A percentile compares a stretch with the other conserved stretches of the same genome.
Evolutionary conservation across 768 basidiomycete genomes (phyloP).

Genomic region (Macrolepiota dolichaula): DNA sequence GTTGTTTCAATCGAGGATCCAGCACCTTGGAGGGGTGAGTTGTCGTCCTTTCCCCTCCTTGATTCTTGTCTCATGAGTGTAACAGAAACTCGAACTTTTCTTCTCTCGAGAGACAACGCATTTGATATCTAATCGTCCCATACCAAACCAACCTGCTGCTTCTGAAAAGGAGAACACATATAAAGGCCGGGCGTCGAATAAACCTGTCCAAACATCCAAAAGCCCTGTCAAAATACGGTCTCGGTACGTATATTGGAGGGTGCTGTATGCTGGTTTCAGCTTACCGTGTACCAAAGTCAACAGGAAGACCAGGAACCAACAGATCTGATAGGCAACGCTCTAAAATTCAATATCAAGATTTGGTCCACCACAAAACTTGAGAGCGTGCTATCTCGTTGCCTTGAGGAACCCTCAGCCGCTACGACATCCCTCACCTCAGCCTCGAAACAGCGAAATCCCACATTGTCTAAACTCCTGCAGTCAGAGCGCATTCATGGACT

Average conservation of each 20-base stretch:
- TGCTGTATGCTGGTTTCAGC: background rate
- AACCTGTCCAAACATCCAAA: slow-evolving; percentile 34
- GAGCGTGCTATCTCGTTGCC: slow-evolving; percentile 69
- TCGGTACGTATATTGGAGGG: slow-evolving; percentile 34
- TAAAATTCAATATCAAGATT: slow-evolving; percentile 75
- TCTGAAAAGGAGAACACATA: slow-evolving; percentile 66
- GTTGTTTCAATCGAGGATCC: slow-evolving; percentile 52
- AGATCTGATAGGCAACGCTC: slow-evolving; percentile 63
- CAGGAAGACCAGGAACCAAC: slow-evolving; percentile 27
- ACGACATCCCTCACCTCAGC: slow-evolving; percentile 21
- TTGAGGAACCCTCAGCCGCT: slow-evolving; percentile 30
- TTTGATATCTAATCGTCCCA: slow-evolving; percentile 66
- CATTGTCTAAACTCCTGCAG: slow-evolving; percentile 62
- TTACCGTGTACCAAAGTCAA: slow-evolving; percentile 20
- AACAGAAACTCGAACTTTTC: slow-evolving; percentile 81
- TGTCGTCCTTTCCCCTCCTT: slow-evolving; percentile 3
- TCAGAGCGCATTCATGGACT: slow-evolving; percentile 85
- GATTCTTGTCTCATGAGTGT: background rate
- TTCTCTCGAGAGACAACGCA: slow-evolving; percentile 87
- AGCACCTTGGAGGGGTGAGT: slow-evolving; percentile 77
- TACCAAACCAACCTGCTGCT: slow-evolving; percentile 25
- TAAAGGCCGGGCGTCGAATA: slow-evolving; percentile 18
- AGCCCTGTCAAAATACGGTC: slow-evolving; percentile 66
- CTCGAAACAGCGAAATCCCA: slow-evolving; percentile 27
- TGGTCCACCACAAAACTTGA: slow-evolving; percentile 76